Evolutionary conservation across 805 yeast genomes (phyloP).

Genomic region (Saccharomycopsis amapae): DNA sequence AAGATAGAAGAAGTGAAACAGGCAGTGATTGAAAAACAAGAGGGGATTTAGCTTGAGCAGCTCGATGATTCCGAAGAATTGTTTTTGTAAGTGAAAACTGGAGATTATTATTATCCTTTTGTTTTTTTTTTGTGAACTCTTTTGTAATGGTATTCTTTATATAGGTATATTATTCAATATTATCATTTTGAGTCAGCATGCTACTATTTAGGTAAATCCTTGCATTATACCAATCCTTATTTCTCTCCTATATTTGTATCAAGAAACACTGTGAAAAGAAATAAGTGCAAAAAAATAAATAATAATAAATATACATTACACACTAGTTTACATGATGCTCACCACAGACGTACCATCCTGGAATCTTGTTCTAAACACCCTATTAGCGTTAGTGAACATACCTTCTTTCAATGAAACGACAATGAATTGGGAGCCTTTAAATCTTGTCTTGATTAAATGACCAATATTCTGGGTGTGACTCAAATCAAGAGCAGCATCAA

Average conservation of each 20-base stretch:
- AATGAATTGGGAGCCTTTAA: conserved; percentile 92
- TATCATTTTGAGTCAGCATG: too few relatives aligned
- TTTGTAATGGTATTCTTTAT: too few relatives aligned
- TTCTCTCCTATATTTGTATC: too few relatives aligned
- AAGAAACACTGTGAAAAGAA: background rate
- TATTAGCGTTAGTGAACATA: conserved; percentile 94
- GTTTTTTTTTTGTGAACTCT: too few relatives aligned
- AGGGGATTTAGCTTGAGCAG: background rate
- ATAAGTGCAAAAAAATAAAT: background rate
- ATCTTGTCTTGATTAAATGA: conserved; percentile 87
- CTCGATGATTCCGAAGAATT: background rate
- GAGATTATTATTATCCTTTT: too few relatives aligned
- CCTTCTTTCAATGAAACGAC: conserved; percentile 97
- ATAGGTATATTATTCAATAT: too few relatives aligned
- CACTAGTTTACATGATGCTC: conserved; percentile 45
- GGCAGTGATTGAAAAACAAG: conserved; percentile 25
- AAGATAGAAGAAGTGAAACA: conserved; percentile 40
- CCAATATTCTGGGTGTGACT: conserved; percentile 98
- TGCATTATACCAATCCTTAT: too few relatives aligned
- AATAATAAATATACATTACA: background rate
- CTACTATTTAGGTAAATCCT: too few relatives aligned
- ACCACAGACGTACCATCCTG: conserved; percentile 97
- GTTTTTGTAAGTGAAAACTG: too few relatives aligned
- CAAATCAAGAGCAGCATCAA: conserved; percentile 95
- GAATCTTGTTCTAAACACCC: conserved; percentile 87